Evolutionary conservation across 2,329 filamentous ascomycete genomes (phyloP).

Genomic region (Plectosphaerella cucumerina): DNA sequence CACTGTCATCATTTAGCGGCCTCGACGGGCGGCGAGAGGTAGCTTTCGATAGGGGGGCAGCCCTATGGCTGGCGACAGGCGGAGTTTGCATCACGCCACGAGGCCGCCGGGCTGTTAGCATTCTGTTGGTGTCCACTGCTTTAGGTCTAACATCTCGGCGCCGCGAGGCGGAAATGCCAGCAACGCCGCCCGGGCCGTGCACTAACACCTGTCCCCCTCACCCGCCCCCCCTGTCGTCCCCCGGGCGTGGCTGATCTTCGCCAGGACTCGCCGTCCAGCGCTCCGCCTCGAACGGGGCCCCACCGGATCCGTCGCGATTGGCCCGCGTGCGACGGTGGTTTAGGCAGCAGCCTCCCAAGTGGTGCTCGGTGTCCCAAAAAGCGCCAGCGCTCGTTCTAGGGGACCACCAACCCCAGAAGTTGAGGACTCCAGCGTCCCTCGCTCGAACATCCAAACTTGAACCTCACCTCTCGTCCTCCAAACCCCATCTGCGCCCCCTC

Average conservation of each 20-base stretch:
- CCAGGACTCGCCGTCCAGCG: background rate
- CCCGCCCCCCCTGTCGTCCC: too few species aligned
- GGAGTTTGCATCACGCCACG: background rate
- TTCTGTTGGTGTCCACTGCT: background rate
- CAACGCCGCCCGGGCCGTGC: background rate
- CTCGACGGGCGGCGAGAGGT: background rate
- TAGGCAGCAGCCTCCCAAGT: conserved; percentile 3
- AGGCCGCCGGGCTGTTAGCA: background rate
- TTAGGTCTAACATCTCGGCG: background rate
- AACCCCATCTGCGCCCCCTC: background rate
- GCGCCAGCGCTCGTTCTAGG: background rate
- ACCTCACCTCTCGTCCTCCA: background rate
- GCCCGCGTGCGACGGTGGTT: background rate
- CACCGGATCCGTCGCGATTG: background rate
- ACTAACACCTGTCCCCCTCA: background rate
- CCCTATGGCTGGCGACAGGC: background rate
- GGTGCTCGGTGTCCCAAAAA: background rate
- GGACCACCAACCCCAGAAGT: too few species aligned
- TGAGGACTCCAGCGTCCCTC: background rate
- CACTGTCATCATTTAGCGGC: background rate
- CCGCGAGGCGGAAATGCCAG: background rate
- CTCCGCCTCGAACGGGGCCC: background rate
- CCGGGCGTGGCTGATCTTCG: background rate
- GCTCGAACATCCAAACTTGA: background rate
- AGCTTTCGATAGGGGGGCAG: background rate